A percentile compares a stretch with the other conserved stretches of the same genome.
Evolutionary conservation across 352 stramenopile species (phyloP).

Genomic region (Paralagenidium karlingii): DNA sequence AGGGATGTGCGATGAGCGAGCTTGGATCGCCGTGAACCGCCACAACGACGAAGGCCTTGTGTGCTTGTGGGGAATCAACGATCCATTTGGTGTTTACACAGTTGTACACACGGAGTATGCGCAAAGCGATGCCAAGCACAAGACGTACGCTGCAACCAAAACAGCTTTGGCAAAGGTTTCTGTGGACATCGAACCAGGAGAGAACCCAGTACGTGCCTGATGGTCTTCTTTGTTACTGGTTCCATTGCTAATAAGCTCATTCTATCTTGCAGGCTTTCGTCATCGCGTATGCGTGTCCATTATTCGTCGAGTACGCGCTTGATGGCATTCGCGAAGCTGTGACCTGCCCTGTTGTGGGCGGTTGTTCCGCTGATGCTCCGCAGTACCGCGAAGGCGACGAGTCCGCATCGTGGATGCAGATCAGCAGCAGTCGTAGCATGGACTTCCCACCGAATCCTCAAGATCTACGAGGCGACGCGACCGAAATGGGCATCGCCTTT

Average conservation of each 20-base stretch:
- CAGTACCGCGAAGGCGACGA: slow-evolving; percentile 26
- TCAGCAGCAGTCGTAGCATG: slow-evolving; percentile 73
- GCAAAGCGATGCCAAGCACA: slow-evolving; percentile 63
- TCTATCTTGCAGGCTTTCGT: slow-evolving; percentile 38
- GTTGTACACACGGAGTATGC: slow-evolving; percentile 73
- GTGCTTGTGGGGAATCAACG: slow-evolving; percentile 78
- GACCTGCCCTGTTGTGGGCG: slow-evolving; percentile 68
- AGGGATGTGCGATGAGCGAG: slow-evolving; percentile 81
- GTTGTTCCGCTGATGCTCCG: slow-evolving; percentile 63
- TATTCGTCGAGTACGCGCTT: slow-evolving; percentile 75
- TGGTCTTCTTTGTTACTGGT: too few species aligned
- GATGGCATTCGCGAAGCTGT: slow-evolving; percentile 72
- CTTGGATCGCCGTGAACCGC: slow-evolving; percentile 79
- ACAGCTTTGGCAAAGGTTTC: slow-evolving; percentile 39
- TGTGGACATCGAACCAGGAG: slow-evolving; percentile 36
- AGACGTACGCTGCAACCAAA: slow-evolving; percentile 62
- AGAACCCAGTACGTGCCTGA: slow-evolving; percentile 28
- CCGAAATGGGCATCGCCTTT: slow-evolving; percentile 72
- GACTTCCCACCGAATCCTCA: slow-evolving; percentile 4
- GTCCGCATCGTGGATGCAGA: slow-evolving; percentile 72
- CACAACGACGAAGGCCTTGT: slow-evolving; percentile 75
- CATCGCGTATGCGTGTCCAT: slow-evolving; percentile 59
- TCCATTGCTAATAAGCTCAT: background rate
- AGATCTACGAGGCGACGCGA: slow-evolving; percentile 58
- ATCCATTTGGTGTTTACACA: slow-evolving; percentile 68